These are phyloP conservation scores for Lunularia cruciata DNA, from an alignment of 225 moss, liverwort and hornwort species.

Conservation along the genomic window DNA sequence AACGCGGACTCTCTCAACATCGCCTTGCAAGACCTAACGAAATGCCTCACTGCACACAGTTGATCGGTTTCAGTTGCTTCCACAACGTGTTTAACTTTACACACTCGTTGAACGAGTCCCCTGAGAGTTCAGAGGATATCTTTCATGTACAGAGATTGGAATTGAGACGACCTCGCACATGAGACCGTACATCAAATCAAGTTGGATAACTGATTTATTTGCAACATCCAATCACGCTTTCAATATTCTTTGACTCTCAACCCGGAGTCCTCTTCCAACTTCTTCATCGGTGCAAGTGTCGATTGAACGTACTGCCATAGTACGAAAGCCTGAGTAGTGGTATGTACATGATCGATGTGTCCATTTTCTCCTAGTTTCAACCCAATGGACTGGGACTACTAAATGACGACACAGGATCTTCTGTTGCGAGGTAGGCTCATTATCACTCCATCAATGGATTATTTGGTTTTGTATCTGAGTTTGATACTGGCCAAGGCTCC, in stretches of 20 bases:
- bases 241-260: neutral
- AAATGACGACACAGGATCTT: neutral
- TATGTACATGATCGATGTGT: neutral
- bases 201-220: neutral
- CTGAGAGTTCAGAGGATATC: neutral
- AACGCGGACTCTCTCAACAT: constrained; percentile 39
- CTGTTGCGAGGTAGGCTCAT: neutral
- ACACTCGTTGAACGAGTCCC: neutral
- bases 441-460: constrained; percentile 3
- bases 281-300: constrained; percentile 8
- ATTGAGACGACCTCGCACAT: neutral
- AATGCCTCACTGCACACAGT: constrained; percentile 21
- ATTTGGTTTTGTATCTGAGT: neutral
- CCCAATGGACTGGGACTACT: neutral
- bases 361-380: neutral
- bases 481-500: neutral
- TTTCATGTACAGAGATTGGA: neutral
- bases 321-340: neutral
- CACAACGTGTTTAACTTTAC: neutral
- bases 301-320: neutral
- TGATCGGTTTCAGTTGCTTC: neutral
- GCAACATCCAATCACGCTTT: neutral
- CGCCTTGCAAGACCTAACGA: constrained; percentile 40
- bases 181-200: neutral
- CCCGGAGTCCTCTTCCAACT: neutral